Evolutionary conservation across 2,329 filamentous ascomycete genomes (phyloP), one percentile per base, ranked within the genome.

Genomic region (Drechslera avenae): DNA sequence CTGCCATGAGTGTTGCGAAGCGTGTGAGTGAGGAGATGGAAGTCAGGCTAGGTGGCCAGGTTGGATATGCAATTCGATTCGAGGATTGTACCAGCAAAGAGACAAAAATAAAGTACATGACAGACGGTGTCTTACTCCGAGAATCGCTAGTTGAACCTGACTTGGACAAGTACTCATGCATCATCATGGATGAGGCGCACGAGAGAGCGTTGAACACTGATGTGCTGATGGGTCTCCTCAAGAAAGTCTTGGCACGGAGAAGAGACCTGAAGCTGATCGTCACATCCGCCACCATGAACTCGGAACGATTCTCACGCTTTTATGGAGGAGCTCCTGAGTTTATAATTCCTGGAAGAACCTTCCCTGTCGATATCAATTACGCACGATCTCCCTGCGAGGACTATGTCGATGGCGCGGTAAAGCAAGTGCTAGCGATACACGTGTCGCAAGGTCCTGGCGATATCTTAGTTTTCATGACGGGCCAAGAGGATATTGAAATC

Each of bases 151-250:
- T 91, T 52, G 93, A 97, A 73, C 85, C 88, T 5, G 93, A 99
- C 71, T 80, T 99, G 37, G 94, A 97, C 73, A 90, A 90, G 59
- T 99, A 99, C 72, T 96, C 93, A 12, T 97, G 92, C 71, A 91
- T 99, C 65, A 99, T 99, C 74, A 99, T 99, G 94, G 94, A 99
- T 70, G 94, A 99, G 78, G 95, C 94, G 4, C 94, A 99, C 81
- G 94, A 99, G 75, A 85, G 94, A 72, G 93, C 94, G 1, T 77
- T 99, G 41, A 97, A 99, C 68, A 99, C 94, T 0, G 94, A 99
- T 73, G 93, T 99, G 14, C 78, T 99, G 12, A 96, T 99, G 90
- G 94, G 94, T 0, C 77, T 99, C 21, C 93, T 99, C 77, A 99
- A 97, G 74, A 99, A 99, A 75, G 93, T 99, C 3, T 78, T 99